Evolutionary conservation across 257 asterid species (phyloP), one percentile per base, ranked within the genome.

Genomic region (Salvia miltiorrhiza): DNA sequence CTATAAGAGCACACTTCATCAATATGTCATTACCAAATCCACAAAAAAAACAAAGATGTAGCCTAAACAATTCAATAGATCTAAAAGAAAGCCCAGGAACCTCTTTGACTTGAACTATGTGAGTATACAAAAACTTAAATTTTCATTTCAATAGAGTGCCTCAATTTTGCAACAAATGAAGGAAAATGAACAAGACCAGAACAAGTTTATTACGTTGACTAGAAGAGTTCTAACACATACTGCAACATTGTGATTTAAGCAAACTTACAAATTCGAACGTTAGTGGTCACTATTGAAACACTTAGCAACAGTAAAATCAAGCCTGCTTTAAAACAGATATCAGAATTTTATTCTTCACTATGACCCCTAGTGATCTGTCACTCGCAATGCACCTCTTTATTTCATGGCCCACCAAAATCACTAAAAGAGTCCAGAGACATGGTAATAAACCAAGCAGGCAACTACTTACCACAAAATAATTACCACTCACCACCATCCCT

Each of bases 391-490:
- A n/a, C 20, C 20, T 33, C 24, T 58, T 32, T 33, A 58, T 32
- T 49, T 20, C 30, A 17, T 7, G 39, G 17, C n/a, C n/a, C 11
- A 60, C 32, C 48, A 59, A 59, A 56, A 35, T 60, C 52, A 61
- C 52, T 61, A 61, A 20, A 21, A 0, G 20, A 39, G 32, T 40
- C 35, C 52, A n/a, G n/a, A n/a, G n/a, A 4, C 35, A 20, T 39
- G 32, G 30, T 60, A 60, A 35, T 17, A 33, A 58, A 35, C 65
- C 17, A 61, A 60, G 39, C 12, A 61, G 17, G 17, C 49, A 61
- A 40, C 37, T 20, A 61, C 67, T 61, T 61, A 61, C 67, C 67
- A 60, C 32, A 33, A 10, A 35, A 35, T 12, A 61, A 40, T 61
- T 37, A 61, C 14, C 35, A 61, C 52, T 61, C 50, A 21, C 52